Evolutionary conservation across 768 basidiomycete species (phyloP), one percentile per base, ranked within the genome.

Genomic region (Cystoderma amianthinum): DNA sequence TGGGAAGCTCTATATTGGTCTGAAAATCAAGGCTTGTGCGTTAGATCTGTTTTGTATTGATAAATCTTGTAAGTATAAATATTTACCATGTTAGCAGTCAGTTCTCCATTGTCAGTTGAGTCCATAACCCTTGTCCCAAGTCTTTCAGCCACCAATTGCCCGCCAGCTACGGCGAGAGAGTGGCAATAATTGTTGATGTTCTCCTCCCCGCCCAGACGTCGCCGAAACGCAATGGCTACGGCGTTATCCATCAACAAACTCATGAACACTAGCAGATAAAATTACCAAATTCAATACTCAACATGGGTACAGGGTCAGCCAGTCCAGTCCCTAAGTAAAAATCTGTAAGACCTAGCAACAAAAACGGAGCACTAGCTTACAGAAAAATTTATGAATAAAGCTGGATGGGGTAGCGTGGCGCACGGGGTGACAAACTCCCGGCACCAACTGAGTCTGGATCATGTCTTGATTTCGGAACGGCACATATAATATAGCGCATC

Each of bases 161-260:
- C 88, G 5, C 87, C 90, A 33, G 71, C 56, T 2, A 84, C 44
- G 3, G 87, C 90, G 4, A 90, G 68, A 6, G 65, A 51, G 56
- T 80, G 82, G 48, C 79, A 86, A 56, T 91, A 90, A 5, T 62
- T 61, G 48, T 74, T 76, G 44, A 93, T 92, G 34, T 66, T 69
- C 18, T 71, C 57, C 56, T 93, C 89, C 4, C 90, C 88, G 1
- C 90, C 89, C 2, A 90, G 58, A 64, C 74, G 74, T 44, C 71
- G 53, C 20, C 90, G 76, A 62, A 92, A 92, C 21, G 80, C 72
- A 3, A 90, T 56, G 0, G 88, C 89, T 76, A 42, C n/a, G 32
- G 15, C 20, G 19, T 23, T 11, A 23, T 13, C 1, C n/a, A 13
- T 2, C 21, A 4, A 9, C 10, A 5, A 19, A 2, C 4, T 23